Conservation (phyloP, 768 basidiomycete genomes). For the Amanita thiersii region DNA sequence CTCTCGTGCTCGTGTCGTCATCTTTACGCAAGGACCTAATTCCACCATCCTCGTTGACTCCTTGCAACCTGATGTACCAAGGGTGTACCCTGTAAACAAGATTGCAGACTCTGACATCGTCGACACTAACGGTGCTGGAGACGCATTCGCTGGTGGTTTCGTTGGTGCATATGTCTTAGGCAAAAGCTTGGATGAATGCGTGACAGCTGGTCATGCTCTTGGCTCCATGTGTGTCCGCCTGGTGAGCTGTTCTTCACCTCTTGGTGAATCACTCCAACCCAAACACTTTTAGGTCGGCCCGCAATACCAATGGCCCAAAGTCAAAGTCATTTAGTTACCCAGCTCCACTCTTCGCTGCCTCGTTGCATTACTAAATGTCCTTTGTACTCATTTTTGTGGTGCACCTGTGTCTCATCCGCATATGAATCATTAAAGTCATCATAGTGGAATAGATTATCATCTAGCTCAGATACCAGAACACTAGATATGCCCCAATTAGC, state of each 20-base stretch:
- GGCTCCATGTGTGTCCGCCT: slow-evolving; percentile 81
- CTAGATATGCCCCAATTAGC: slow-evolving; percentile 53
- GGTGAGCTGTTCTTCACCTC: slow-evolving; percentile 28
- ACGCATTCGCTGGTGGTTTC: slow-evolving; percentile 96
- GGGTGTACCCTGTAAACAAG: slow-evolving; percentile 49
- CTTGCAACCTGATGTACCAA: slow-evolving; percentile 42
- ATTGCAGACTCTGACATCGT: slow-evolving; percentile 64
- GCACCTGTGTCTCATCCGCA: no score
- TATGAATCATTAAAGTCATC: no score
- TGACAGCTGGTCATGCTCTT: slow-evolving; percentile 82
- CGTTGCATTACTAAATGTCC: no score
- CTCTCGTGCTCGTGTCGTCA: slow-evolving; percentile 68
- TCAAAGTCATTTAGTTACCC: slow-evolving; percentile 26
- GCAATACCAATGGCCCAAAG: slow-evolving; percentile 46
- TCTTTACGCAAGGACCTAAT: slow-evolving; percentile 87
- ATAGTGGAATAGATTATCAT: not conserved
- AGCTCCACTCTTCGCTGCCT: slow-evolving; percentile 8
- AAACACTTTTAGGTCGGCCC: slow-evolving; percentile 32
- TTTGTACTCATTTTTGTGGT: no score
- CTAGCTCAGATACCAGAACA: slow-evolving; percentile 46
- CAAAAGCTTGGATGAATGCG: slow-evolving; percentile 66
- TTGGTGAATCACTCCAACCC: not conserved
- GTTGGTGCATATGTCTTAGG: slow-evolving; percentile 77
- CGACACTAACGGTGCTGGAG: slow-evolving; percentile 97
- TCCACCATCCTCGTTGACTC: slow-evolving; percentile 71